Conservation (phyloP, 2,329 filamentous ascomycete species). For the Samsoniella hepiali region DNA sequence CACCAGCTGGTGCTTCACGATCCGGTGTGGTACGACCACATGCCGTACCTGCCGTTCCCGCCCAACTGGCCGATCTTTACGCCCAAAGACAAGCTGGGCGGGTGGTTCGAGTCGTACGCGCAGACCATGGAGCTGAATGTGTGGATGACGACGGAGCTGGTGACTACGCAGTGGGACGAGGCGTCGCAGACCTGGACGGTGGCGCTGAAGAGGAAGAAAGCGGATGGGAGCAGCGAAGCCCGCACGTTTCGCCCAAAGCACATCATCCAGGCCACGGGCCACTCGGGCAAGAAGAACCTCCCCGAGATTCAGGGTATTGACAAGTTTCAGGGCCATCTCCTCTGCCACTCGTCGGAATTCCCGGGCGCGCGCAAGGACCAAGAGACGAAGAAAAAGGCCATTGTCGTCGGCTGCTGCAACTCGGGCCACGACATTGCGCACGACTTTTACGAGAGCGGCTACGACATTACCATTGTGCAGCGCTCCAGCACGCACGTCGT, state of each 20-base stretch:
- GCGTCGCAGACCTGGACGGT: conserved; percentile 52
- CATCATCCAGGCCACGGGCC: conserved; percentile 65
- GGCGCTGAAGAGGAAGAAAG: conserved; percentile 46
- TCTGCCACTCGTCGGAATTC: conserved; percentile 63
- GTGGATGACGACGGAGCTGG: conserved; percentile 54
- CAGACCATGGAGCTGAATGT: conserved; percentile 61
- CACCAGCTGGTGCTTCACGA: conserved; percentile 59
- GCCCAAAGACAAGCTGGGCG: conserved; percentile 63
- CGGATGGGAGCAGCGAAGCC: conserved; percentile 45
- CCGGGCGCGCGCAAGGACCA: conserved; percentile 46
- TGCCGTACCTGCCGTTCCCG: conserved; percentile 61
- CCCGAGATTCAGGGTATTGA: conserved; percentile 56
- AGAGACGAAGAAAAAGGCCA: conserved; percentile 58
- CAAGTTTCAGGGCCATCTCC: conserved; percentile 54
- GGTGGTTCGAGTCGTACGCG: conserved; percentile 63
- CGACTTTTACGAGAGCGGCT: conserved; percentile 64
- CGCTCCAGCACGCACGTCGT: conserved; percentile 63
- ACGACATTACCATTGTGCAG: conserved; percentile 67
- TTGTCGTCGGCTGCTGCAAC: conserved; percentile 67
- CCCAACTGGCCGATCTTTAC: conserved; percentile 63
- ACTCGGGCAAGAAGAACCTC: conserved; percentile 62
- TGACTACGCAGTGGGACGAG: conserved; percentile 49
- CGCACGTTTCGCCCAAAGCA: conserved; percentile 60
- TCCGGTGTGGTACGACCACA: conserved; percentile 55
- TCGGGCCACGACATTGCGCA: conserved; percentile 68